These are phyloP conservation scores for Zopfochytrium polystomum DNA, from an alignment of 371 early-diverging fungal species.

Conservation along the genomic window DNA sequence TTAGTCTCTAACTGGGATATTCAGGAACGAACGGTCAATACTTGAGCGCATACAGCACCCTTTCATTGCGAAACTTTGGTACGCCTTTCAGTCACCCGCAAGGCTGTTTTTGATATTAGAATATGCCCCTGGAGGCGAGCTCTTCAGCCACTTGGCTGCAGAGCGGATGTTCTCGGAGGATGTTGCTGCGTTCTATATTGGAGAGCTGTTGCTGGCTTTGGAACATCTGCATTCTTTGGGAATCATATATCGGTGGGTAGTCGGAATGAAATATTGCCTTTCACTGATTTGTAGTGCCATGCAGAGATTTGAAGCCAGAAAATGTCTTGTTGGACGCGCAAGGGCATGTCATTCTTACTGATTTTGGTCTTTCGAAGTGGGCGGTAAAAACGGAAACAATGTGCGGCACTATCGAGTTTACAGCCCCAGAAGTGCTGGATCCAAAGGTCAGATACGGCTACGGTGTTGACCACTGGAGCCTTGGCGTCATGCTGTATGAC, in stretches of 20 bases:
- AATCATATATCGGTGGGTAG: conserved; percentile 55
- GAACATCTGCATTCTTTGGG: conserved; percentile 55
- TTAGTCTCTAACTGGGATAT: too few species aligned
- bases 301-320: conserved; percentile 55
- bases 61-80: conserved; percentile 93
- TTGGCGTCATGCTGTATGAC: conserved; percentile 74
- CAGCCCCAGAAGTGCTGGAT: conserved; percentile 70
- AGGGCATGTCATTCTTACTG: conserved; percentile 64
- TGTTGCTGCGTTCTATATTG: conserved; percentile 52
- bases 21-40: conserved; percentile 73
- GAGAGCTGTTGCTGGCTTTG: conserved; percentile 54
- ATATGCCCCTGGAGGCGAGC: conserved; percentile 81
- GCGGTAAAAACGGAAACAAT: conserved; percentile 54
- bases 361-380: conserved; percentile 61
- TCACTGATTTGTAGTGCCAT: background rate
- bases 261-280: background rate
- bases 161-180: conserved; percentile 50
- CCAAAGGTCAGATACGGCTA: conserved; percentile 51
- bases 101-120: conserved; percentile 64
- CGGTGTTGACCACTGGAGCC: conserved; percentile 71
- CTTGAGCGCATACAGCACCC: conserved; percentile 79
- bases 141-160: conserved; percentile 45
- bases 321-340: conserved; percentile 57
- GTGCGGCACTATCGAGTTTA: conserved; percentile 70
- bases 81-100: conserved; percentile 83